Percentiles rank a stretch among this genome's conserved stretches.
Evolutionary conservation across 192 early-diverging fungal species (phyloP).

Genomic region (Coemansia sp.): DNA sequence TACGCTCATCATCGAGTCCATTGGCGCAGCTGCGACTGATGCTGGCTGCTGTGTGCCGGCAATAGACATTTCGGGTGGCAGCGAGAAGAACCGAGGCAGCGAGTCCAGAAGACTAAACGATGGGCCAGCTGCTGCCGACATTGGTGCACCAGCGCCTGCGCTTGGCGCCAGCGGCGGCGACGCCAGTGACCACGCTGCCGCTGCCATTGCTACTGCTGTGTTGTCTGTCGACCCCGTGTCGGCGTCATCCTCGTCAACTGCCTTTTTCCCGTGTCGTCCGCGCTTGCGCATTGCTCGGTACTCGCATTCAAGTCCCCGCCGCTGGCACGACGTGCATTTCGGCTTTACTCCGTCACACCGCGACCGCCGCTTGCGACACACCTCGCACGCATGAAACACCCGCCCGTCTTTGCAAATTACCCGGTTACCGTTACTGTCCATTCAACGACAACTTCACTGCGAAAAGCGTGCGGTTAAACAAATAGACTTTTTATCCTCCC

Average conservation of each 20-base stretch:
- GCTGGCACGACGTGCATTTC: constrained; percentile 43
- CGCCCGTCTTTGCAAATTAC: constrained; percentile 54
- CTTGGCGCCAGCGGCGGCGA: constrained; percentile 11
- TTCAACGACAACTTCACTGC: background rate
- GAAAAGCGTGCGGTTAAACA: background rate
- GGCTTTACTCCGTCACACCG: constrained; percentile 43
- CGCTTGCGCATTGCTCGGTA: constrained; percentile 55
- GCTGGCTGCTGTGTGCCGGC: constrained; percentile 2
- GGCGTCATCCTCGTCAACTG: background rate
- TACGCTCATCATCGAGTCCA: constrained; percentile 3
- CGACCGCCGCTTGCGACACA: constrained; percentile 47
- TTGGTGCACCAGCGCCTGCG: background rate
- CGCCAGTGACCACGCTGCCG: constrained; percentile 25
- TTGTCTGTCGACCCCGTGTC: background rate
- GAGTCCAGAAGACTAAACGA: constrained; percentile 23
- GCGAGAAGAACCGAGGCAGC: constrained; percentile 38
- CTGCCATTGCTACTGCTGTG: constrained; percentile 8
- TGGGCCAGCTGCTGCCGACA: constrained; percentile 4
- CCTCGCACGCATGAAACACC: constrained; percentile 53
- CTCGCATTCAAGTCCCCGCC: constrained; percentile 45
- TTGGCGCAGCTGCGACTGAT: background rate
- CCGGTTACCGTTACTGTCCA: constrained; percentile 8
- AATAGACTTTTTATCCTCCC: constrained; percentile 6
- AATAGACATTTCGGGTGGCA: constrained; percentile 12
- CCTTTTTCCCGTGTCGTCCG: constrained; percentile 44